Base-by-base conservation (phyloP, 345 rosid genomes). In the Eucalyptus cladocalyx region DNA sequence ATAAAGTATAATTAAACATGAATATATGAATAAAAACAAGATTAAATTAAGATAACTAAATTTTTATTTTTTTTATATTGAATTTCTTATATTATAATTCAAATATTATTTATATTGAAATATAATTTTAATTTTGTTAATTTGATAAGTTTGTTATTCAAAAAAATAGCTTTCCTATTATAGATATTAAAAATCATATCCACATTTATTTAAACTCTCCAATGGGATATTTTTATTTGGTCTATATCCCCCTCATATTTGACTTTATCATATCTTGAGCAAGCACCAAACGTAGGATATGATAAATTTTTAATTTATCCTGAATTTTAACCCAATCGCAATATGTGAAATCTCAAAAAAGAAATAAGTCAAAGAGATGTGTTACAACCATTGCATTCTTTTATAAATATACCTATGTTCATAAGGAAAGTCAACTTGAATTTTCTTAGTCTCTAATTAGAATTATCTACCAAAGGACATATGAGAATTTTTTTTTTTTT, bases 191-290 rank as follows among this genome's bases (percentile, higher is more conserved):
- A 53, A 53, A 53, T 19, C 9, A 0, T 53, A 53, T 53, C 0
- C 11, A 53, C 58, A 19, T 53, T 53, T 21, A 53, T 53, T 0
- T 0, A 53, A 53, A 0, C 26, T 21, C 0, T 53, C 5, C 11
- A 2, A 0, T 53, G 2, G 0, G 11, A 53, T 53, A 53, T 1
- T 53, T 19, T 53, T 21, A 53, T 53, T 0, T 19, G 0, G 0
- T 21, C 1, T 53, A 53, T 53, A 19, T 53, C 11, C 5, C 53
- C 58, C 0, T 2, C 26, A 19, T 21, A 53, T 53, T 53, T 0
- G 10, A 19, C 9, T 53, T 53, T 53, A 53, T 53, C 23, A 2
- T 53, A 53, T 53, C 11, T 53, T 53, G 26, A 19, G 24, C 0
- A 53, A 53, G 4, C 26, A 53, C 1, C 11, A 19, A 53, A 53